These are phyloP conservation scores for Cephalotrichum gorgonifer DNA, from an alignment of 2,329 filamentous ascomycete species.

Conservation along the genomic window DNA sequence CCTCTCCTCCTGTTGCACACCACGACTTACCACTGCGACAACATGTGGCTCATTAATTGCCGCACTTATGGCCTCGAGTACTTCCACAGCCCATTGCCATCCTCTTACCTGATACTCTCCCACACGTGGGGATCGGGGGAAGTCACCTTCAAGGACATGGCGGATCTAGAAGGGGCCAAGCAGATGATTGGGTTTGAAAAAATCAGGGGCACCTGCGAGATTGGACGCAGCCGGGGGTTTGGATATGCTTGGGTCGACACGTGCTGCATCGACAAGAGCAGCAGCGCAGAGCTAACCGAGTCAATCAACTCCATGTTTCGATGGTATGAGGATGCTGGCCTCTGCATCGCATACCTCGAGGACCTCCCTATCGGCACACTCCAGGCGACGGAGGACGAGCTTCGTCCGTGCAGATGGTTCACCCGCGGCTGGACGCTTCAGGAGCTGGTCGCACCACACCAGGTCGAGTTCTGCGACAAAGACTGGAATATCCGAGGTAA, in stretches of 20 bases:
- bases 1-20: too few species aligned
- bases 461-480: conserved; percentile 8
- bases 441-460: conserved; percentile 10
- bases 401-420: conserved; percentile 8
- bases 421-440: too few species aligned
- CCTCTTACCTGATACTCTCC: conserved; percentile 23
- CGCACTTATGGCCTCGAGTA: too few species aligned
- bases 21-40: too few species aligned
- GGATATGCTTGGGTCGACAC: conserved; percentile 18
- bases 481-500: conserved; percentile 5
- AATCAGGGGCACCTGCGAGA: background rate
- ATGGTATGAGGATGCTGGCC: conserved; percentile 14
- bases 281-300: conserved; percentile 17
- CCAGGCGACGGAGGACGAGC: conserved; percentile 11
- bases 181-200: background rate
- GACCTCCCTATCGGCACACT: conserved; percentile 17
- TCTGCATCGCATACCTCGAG: conserved; percentile 14
- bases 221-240: background rate
- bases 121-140: conserved; percentile 22
- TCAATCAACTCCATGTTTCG: conserved; percentile 18
- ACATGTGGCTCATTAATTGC: too few species aligned
- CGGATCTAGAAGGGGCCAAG: background rate
- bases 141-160: conserved; percentile 16
- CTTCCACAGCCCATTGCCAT: too few species aligned
- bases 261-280: conserved; percentile 18